phyloP scores from a whole-genome alignment of 2,329 filamentous ascomycete species.

The Colletotrichum brevisporum region DNA sequence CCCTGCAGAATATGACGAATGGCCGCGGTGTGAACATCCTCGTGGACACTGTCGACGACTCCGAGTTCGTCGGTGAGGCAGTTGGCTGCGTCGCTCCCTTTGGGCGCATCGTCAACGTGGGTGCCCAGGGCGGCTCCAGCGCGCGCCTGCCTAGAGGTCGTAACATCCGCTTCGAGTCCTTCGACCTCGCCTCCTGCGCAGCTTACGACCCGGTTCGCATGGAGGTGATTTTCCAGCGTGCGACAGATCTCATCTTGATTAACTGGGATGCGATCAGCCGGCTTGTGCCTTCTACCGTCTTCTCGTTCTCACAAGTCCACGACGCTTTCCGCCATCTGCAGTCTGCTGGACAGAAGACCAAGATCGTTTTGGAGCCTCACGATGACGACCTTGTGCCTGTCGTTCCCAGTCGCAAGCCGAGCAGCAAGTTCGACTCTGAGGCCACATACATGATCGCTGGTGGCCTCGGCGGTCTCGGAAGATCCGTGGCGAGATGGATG shows the following conservation, averaged over 20 bases:
- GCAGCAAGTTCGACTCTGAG: conserved; percentile 27
- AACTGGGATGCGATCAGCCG: conserved; percentile 47
- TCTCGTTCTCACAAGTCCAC: conserved; percentile 11
- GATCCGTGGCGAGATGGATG: conserved; percentile 45
- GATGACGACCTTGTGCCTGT: conserved; percentile 17
- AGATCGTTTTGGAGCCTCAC: conserved; percentile 19
- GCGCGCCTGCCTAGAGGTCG: conserved; percentile 60
- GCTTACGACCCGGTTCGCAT: conserved; percentile 7
- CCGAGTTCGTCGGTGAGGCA: conserved; percentile 56
- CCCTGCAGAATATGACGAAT: conserved; percentile 45
- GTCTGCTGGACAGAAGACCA: neutral
- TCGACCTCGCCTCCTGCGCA: conserved; percentile 53
- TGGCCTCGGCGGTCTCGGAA: conserved; percentile 47
- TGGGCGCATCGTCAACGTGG: conserved; percentile 62
- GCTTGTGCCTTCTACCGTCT: neutral
- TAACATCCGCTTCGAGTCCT: conserved; percentile 62
- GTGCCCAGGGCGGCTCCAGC: conserved; percentile 49
- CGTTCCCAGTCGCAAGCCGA: conserved; percentile 12
- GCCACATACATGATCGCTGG: conserved; percentile 37
- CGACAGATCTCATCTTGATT: conserved; percentile 50
- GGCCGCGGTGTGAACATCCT: conserved; percentile 52
- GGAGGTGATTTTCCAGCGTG: conserved; percentile 22
- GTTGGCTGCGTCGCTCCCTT: conserved; percentile 60
- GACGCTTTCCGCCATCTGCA: conserved; percentile 44
- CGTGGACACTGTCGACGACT: conserved; percentile 56